Base-by-base conservation (phyloP, 305 asterid species). In the Fraxinus sp. region DNA sequence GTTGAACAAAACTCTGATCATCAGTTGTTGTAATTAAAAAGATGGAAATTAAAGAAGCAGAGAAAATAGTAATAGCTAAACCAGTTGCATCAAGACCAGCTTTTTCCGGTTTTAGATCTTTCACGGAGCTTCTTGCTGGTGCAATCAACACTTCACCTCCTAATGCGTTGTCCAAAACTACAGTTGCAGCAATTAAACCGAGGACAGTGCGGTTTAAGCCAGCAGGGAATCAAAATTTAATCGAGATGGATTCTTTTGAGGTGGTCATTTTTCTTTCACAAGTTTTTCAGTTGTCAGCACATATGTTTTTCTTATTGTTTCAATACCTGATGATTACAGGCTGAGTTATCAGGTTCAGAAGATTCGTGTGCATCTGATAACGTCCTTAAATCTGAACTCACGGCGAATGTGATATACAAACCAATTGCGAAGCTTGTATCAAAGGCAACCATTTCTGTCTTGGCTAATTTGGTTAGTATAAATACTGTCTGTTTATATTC, bases 51-150 rank as follows among this genome's bases (percentile, higher is more conserved):
- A 83, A 87, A 28, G 94, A 90, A 82, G 85, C 85, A 0, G 91
- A 90, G 74, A 92, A 86, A 84, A 78, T 84, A 52, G 94, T 88
- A 2, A 87, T 95, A 82, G 90, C 88, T 76, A 95, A 87, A 85
- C 98, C 98, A n/a, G 92, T 95, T 36, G 94, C 99, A 14, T 86
- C 94, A 82, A 90, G 95, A 84, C 99, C 97, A 1, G 76, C 73
- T 49, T 80, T 88, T 78, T 89, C 94, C 79, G 76, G 85, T 85
- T 83, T 80, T 79, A 89, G 81, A 68, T 85, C 95, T 74, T 87
- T 93, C 79, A 83, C 96, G 0, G 89, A 82, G 88, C 86, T 89
- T 82, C 84, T 89, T 62, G 71, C 90, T 32, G 84, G 85, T 84
- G 90, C 91, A 18, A 83, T 83, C 20, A 82, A 77, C 62, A 79